Evolutionary conservation across 2,329 filamentous ascomycete species (phyloP), one percentile per base, ranked within the genome.

Genomic region (Colletotrichum tropicicola): DNA sequence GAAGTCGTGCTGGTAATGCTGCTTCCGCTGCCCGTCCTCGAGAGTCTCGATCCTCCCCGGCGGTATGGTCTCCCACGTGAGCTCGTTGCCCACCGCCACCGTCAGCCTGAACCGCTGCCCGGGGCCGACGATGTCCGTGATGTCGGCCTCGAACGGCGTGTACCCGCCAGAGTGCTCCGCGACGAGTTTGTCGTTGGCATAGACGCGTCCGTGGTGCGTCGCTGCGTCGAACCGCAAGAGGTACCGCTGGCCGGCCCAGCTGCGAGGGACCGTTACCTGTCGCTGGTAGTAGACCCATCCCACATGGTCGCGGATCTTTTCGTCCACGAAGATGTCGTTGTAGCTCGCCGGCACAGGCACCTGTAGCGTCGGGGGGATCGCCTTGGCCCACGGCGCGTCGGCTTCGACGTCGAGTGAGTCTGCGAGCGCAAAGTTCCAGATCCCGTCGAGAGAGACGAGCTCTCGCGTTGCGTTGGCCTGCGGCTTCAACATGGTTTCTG

Each of bases 211-310:
- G 1, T 68, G 56, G 37, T 74, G 73, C 0, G 73, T 74, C 5
- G 71, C 73, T 3, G 72, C 65, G n/a, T 74, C 73, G 17, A 71
- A 67, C 21, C 72, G 73, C 2, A 74, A 52, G 8, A 72, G 59
- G 35, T 69, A 72, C 17, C 52, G 68, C 15, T 69, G 47, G 2
- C 56, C 53, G 0, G 59, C 57, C 67, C 68, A 74, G 17, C 60
- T 43, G 13, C 58, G 48, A 4, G 73, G 73, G 1, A 75, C 65
- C 1, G 64, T 70, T 2, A 71, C 72, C 1, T 71, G 48, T 3
- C 71, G 65, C 53, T 75, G 73, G 52, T 75, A 75, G 58, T 72
- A 74, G 1, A 72, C 72, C 73, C 73, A 75, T 17, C 73, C 73
- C 5, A 75, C 69, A 17, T 75, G 73, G 35, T 73, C 62, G 17